Conservation (phyloP, 1,139 yeast species). For the Candida tetrigidarum region DNA sequence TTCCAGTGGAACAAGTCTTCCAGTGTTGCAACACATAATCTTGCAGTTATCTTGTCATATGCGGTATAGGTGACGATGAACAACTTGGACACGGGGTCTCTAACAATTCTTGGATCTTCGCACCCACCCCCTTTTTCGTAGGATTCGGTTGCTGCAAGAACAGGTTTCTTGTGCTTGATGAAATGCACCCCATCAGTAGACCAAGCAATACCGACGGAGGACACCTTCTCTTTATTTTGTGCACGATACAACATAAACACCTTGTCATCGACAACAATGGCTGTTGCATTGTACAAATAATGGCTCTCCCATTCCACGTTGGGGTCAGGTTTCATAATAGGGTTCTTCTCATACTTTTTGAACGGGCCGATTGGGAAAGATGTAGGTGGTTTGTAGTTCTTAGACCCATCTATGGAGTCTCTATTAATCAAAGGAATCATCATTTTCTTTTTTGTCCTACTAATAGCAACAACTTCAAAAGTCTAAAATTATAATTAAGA, state of each 20-base stretch:
- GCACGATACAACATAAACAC: constrained; percentile 47
- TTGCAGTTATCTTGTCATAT: constrained; percentile 37
- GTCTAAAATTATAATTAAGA: neutral
- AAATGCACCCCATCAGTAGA: constrained; percentile 43
- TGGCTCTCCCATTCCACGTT: constrained; percentile 43
- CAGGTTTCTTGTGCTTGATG: constrained; percentile 35
- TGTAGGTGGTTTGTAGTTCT: constrained; percentile 37
- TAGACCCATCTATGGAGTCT: constrained; percentile 35
- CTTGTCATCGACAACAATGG: constrained; percentile 44
- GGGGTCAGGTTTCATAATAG: constrained; percentile 46
- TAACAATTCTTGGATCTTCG: constrained; percentile 48
- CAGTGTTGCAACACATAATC: constrained; percentile 48
- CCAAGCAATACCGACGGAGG: constrained; percentile 49
- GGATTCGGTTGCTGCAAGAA: constrained; percentile 41
- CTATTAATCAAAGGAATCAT: constrained; percentile 32
- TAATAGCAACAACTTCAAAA: too few species aligned
- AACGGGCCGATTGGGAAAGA: constrained; percentile 51
- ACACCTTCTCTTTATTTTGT: constrained; percentile 38
- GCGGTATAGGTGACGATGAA: constrained; percentile 50
- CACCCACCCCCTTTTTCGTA: constrained; percentile 50
- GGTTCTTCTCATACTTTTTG: constrained; percentile 37
- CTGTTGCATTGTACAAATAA: constrained; percentile 48
- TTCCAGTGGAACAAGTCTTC: constrained; percentile 45
- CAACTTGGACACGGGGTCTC: constrained; percentile 39
- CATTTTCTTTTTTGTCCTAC: constrained; percentile 27